Evolutionary conservation across 2,329 filamentous ascomycete genomes (phyloP).

Genomic region (Malbranchea cinnamomea): DNA sequence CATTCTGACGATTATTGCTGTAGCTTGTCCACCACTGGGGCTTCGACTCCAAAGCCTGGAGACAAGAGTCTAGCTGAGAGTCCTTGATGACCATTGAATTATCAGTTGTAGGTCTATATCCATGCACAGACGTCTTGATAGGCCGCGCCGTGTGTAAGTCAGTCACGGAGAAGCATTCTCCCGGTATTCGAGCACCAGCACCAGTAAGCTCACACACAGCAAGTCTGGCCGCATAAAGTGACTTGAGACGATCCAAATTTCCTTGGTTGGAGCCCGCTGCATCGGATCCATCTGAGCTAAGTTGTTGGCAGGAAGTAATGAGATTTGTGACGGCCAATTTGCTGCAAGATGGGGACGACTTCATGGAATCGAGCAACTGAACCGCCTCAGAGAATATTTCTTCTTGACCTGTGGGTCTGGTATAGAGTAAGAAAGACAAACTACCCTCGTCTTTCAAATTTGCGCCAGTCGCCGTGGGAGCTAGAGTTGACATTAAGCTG

Average conservation of each 20-base stretch:
- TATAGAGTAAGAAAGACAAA: constrained; percentile 16
- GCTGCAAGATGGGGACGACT: constrained; percentile 36
- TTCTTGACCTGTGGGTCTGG: constrained; percentile 15
- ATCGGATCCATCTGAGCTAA: too few species aligned
- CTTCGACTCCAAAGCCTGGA: constrained; percentile 37
- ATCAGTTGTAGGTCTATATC: too few species aligned
- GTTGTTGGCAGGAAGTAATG: constrained; percentile 37
- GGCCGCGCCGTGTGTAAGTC: too few species aligned
- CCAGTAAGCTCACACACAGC: constrained; percentile 48
- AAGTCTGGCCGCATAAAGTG: constrained; percentile 46
- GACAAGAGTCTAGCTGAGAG: constrained; percentile 33
- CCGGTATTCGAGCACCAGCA: constrained; percentile 36
- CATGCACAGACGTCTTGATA: too few species aligned
- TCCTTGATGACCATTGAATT: too few species aligned
- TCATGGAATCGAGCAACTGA: constrained; percentile 29
- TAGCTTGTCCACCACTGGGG: constrained; percentile 51
- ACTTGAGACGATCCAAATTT: constrained; percentile 33
- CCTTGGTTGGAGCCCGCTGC: constrained; percentile 13
- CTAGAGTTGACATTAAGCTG: constrained; percentile 3
- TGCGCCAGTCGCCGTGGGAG: constrained; percentile 2
- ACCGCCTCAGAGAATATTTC: constrained; percentile 29
- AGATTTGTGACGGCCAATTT: constrained; percentile 37
- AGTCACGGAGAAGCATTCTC: constrained; percentile 35
- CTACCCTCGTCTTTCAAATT: constrained; percentile 12
- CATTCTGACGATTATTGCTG: constrained; percentile 46